These are phyloP conservation scores for Xylaria flabelliformis DNA, from an alignment of 495 filamentous ascomycete genomes.

Conservation along the genomic window DNA sequence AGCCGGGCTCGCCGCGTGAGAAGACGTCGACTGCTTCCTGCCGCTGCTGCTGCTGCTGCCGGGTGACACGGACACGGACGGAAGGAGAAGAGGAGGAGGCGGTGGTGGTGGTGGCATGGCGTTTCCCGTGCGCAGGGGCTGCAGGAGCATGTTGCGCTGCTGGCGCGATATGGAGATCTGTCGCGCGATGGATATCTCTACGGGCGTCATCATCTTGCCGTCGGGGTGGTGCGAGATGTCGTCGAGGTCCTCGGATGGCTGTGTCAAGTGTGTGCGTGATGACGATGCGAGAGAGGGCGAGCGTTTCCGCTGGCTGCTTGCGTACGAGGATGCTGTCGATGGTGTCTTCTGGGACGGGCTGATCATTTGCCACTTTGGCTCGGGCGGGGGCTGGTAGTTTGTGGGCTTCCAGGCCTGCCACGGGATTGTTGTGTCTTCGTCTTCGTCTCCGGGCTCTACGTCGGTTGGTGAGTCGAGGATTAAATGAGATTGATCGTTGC, in stretches of 20 bases:
- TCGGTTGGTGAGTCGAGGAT: conserved; percentile 56
- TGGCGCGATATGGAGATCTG: conserved; percentile 65
- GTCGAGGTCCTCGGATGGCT: conserved; percentile 42
- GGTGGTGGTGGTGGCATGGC: not conserved
- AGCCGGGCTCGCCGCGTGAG: conserved; percentile 15
- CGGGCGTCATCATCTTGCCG: conserved; percentile 43
- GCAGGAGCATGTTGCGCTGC: conserved; percentile 55
- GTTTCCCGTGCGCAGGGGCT: conserved; percentile 38
- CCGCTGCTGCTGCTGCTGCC: not conserved
- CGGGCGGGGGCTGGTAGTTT: conserved; percentile 42
- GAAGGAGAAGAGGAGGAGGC: not conserved
- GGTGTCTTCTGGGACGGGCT: conserved; percentile 44
- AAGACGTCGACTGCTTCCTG: conserved; percentile 13
- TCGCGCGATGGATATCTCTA: conserved; percentile 64
- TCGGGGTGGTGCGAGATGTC: conserved; percentile 43
- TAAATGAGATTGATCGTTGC: conserved; percentile 51
- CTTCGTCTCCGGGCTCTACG: conserved; percentile 29
- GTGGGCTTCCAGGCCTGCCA: conserved; percentile 35
- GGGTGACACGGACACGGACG: conserved; percentile 14
- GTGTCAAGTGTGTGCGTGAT: conserved; percentile 39
- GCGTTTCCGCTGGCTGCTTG: conserved; percentile 40
- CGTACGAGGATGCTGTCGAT: conserved; percentile 33
- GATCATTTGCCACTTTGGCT: conserved; percentile 61
- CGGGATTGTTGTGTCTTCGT: conserved; percentile 35
- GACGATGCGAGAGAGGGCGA: conserved; percentile 40